Evolutionary conservation across 2,329 filamentous ascomycete genomes (phyloP).

Genomic region (Calycina marina): DNA sequence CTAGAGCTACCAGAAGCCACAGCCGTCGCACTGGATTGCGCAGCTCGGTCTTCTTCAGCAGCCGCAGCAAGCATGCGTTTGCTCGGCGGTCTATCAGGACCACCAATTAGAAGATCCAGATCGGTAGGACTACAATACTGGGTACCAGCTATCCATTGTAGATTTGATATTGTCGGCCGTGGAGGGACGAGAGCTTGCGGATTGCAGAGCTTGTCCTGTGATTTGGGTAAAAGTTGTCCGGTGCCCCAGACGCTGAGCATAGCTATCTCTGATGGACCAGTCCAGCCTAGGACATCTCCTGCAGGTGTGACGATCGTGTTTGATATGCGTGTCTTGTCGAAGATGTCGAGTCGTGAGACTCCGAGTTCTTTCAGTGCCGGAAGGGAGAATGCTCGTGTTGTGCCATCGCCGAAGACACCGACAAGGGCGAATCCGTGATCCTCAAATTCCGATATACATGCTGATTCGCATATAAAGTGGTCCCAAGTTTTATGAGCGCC

Average conservation of each 20-base stretch:
- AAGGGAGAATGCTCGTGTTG: slow-evolving; percentile 68
- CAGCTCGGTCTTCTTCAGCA: slow-evolving; percentile 55
- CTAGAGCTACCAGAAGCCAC: slow-evolving; percentile 22
- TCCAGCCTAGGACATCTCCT: slow-evolving; percentile 79
- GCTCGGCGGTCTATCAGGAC: slow-evolving; percentile 72
- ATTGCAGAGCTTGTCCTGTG: slow-evolving; percentile 66
- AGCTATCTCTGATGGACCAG: slow-evolving; percentile 71
- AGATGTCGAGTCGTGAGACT: slow-evolving; percentile 46
- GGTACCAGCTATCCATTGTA: slow-evolving; percentile 94
- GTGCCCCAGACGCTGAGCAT: slow-evolving; percentile 76
- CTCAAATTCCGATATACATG: slow-evolving; percentile 60
- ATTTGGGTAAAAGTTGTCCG: slow-evolving; percentile 46
- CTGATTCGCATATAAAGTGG: slow-evolving; percentile 64
- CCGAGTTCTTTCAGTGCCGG: slow-evolving; percentile 78
- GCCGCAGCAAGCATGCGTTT: slow-evolving; percentile 78
- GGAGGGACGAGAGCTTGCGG: slow-evolving; percentile 58
- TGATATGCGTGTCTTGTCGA: slow-evolving; percentile 60
- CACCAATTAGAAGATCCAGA: slow-evolving; percentile 81
- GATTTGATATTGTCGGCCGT: slow-evolving; percentile 81
- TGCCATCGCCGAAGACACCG: slow-evolving; percentile 72
- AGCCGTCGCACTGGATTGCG: too few species aligned
- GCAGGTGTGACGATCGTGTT: slow-evolving; percentile 59
- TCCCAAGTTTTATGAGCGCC: slow-evolving; percentile 90
- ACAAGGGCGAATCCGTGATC: slow-evolving; percentile 66
- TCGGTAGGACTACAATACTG: slow-evolving; percentile 80